A percentile compares a stretch with the other conserved stretches of the same genome.
Conservation (phyloP, 140 eudicot species). For the Stevia rebaudiana region DNA sequence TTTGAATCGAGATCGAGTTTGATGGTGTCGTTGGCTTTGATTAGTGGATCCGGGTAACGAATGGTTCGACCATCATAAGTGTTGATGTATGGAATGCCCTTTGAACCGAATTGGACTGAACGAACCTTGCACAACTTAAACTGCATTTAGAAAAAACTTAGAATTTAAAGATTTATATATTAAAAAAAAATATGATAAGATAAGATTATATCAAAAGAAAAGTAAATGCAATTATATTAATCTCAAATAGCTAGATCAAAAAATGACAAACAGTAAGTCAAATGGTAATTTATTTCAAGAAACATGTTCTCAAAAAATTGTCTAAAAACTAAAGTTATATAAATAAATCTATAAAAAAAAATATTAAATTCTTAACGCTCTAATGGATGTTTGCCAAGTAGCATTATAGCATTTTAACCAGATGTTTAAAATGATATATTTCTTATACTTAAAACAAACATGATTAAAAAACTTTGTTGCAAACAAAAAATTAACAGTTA, state of each 20-base stretch:
- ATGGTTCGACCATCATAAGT: slow-evolving; percentile 66
- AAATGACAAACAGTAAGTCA: background rate
- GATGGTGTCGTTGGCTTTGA: slow-evolving; percentile 63
- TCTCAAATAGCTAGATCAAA: background rate
- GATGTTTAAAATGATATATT: background rate
- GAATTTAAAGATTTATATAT: background rate
- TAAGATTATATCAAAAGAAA: background rate
- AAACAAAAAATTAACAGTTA: background rate
- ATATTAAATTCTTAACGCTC: background rate
- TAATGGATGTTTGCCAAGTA: background rate
- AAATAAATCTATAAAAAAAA: no score
- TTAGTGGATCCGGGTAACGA: slow-evolving; percentile 61
- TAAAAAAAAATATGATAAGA: background rate
- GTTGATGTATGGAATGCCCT: slow-evolving; percentile 66
- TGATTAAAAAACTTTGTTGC: no score
- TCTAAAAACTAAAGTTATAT: background rate
- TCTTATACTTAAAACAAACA: background rate
- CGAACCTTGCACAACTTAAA: slow-evolving; percentile 65
- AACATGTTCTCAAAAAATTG: background rate
- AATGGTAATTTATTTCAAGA: background rate
- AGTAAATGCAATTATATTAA: background rate
- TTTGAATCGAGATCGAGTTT: slow-evolving; percentile 44
- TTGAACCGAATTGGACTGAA: slow-evolving; percentile 59
- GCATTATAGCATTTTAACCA: background rate
- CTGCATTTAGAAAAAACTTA: slow-evolving; percentile 25